Evolutionary conservation across 306 rosid species (phyloP).

Genomic region (Inga laurina): DNA sequence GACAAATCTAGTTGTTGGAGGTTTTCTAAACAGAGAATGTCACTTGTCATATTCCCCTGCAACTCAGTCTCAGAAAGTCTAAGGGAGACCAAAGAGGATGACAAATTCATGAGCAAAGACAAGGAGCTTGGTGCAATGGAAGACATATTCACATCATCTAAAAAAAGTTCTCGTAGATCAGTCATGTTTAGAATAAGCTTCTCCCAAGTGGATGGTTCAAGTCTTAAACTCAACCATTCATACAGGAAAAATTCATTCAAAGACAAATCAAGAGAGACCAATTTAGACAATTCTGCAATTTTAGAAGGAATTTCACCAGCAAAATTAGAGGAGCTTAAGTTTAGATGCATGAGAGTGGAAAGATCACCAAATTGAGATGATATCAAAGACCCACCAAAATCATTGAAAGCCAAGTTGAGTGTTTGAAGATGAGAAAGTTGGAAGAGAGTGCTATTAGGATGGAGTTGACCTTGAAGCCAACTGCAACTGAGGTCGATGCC

Average conservation of each 20-base stretch:
- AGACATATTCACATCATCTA: too few species aligned
- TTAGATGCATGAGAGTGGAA: background rate
- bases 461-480: background rate
- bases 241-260: background rate
- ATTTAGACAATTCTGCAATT: background rate
- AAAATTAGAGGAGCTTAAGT: background rate
- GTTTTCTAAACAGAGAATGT: background rate
- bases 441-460: slow-evolving; percentile 8
- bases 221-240: background rate
- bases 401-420: too few species aligned
- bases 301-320: background rate
- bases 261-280: slow-evolving; percentile 1
- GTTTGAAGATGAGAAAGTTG: background rate
- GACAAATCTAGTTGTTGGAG: background rate
- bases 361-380: too few species aligned
- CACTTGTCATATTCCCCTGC: background rate
- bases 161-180: too few species aligned
- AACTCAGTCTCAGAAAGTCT: background rate
- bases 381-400: too few species aligned
- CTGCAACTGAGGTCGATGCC: slow-evolving; percentile 10
- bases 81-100: background rate
- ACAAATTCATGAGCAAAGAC: too few species aligned
- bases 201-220: too few species aligned
- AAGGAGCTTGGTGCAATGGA: too few species aligned
- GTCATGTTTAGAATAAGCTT: too few species aligned